Evolutionary conservation across 495 filamentous ascomycete genomes (phyloP).

Genomic region (Podospora conica): DNA sequence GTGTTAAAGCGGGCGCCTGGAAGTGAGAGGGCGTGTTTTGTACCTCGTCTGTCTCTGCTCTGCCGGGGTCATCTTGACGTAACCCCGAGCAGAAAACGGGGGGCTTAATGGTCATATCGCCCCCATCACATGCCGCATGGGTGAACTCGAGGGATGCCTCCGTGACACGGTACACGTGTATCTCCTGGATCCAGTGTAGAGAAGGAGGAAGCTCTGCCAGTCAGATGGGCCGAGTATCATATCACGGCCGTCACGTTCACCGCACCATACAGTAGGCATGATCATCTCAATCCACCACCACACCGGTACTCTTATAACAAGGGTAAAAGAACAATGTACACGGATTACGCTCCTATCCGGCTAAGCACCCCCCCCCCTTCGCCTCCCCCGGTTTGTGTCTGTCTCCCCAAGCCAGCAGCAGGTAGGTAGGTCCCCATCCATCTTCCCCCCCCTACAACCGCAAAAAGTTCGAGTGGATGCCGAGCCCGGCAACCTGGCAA

Average conservation of each 20-base stretch:
- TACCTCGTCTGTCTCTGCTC: too few species aligned
- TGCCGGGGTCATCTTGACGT: too few species aligned
- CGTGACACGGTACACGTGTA: not conserved
- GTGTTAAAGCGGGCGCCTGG: too few species aligned
- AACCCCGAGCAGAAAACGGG: too few species aligned
- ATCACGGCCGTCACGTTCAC: not conserved
- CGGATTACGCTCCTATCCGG: slow-evolving; percentile 37
- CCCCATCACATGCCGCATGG: not conserved
- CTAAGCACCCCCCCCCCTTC: slow-evolving; percentile 8
- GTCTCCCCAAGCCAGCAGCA: not conserved
- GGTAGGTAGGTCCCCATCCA: not conserved
- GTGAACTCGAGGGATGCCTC: not conserved
- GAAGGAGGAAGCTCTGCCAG: not conserved
- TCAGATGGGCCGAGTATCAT: not conserved
- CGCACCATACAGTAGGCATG: not conserved
- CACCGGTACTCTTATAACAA: slow-evolving; percentile 21
- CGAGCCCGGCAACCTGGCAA: too few species aligned
- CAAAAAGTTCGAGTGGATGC: too few species aligned
- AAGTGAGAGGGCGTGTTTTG: too few species aligned
- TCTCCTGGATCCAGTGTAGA: not conserved
- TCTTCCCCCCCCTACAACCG: not conserved
- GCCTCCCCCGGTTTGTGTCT: not conserved
- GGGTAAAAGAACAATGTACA: slow-evolving; percentile 35
- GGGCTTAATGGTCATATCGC: too few species aligned
- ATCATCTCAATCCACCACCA: not conserved